A percentile compares a stretch with the other conserved stretches of the same genome.
Evolutionary conservation across 208 protist genomes (phyloP).

Genomic region (Acanthamoeba rhysodes): DNA sequence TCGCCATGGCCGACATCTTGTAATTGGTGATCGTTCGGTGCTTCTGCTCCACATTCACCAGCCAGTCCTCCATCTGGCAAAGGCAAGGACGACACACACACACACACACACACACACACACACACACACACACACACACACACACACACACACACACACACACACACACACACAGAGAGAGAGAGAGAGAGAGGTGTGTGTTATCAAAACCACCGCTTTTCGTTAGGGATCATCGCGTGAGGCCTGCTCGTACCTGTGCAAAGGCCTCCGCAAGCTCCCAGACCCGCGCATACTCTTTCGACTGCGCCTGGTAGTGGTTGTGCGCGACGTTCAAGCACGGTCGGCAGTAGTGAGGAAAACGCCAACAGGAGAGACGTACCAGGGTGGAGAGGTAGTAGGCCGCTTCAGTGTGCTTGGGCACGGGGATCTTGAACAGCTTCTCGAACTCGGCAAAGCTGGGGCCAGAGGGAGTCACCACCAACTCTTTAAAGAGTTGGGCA

Average conservation of each 20-base stretch:
- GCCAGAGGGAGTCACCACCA: not conserved
- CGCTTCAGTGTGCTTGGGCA: not conserved
- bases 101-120: too few species aligned
- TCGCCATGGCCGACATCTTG: not conserved
- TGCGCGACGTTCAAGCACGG: not conserved
- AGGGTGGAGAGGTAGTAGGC: conserved; percentile 21
- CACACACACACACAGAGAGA: too few species aligned
- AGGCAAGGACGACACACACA: not conserved
- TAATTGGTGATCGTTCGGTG: not conserved
- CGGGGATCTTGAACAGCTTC: not conserved
- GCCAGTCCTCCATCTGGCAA: conserved; percentile 22
- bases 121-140: too few species aligned
- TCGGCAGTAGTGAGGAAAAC: not conserved
- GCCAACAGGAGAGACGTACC: not conserved
- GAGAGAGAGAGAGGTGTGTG: too few species aligned
- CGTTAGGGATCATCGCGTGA: too few species aligned
- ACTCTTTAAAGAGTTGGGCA: too few species aligned
- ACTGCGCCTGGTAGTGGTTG: not conserved
- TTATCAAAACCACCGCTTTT: too few species aligned
- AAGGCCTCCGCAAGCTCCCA: not conserved
- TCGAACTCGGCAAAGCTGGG: not conserved
- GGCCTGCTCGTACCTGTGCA: not conserved
- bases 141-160: too few species aligned
- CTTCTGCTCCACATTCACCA: conserved; percentile 1
- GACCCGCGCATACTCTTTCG: not conserved